These are phyloP conservation scores for Yamadazyma takamatsuzukensis DNA, from an alignment of 805 yeast species.

Conservation along the genomic window DNA sequence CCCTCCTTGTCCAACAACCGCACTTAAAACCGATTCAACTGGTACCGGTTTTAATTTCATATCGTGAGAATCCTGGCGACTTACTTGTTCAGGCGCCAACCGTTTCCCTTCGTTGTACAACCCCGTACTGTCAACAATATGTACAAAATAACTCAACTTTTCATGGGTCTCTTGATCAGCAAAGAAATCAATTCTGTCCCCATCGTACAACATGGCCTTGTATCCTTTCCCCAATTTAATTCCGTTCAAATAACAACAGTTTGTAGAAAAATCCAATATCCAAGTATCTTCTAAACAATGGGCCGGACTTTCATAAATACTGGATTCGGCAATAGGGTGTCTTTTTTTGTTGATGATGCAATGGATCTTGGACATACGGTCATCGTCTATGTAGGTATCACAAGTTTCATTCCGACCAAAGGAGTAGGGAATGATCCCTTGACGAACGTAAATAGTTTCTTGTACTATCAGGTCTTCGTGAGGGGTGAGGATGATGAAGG, in stretches of 20 bases:
- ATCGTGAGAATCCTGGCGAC: slow-evolving; percentile 18
- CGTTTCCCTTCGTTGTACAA: slow-evolving; percentile 50
- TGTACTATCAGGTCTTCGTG: slow-evolving; percentile 41
- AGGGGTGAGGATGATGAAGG: slow-evolving; percentile 61
- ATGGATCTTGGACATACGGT: slow-evolving; percentile 79
- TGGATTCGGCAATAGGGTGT: slow-evolving; percentile 50
- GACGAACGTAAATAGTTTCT: slow-evolving; percentile 56
- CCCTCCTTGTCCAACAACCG: slow-evolving; percentile 22
- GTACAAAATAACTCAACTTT: slow-evolving; percentile 50
- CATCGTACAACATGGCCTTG: slow-evolving; percentile 57
- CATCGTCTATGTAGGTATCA: slow-evolving; percentile 63
- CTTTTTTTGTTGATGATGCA: slow-evolving; percentile 64
- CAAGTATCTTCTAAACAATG: slow-evolving; percentile 72
- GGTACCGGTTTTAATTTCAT: slow-evolving; percentile 20
- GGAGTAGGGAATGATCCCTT: slow-evolving; percentile 61
- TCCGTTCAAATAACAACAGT: slow-evolving; percentile 71
- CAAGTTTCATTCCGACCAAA: slow-evolving; percentile 71
- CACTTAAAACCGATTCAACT: slow-evolving; percentile 8
- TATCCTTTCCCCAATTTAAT: slow-evolving; percentile 56
- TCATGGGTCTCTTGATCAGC: slow-evolving; percentile 54
- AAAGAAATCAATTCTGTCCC: slow-evolving; percentile 65
- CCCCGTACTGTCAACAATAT: slow-evolving; percentile 60
- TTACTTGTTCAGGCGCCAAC: slow-evolving; percentile 10
- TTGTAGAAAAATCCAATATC: slow-evolving; percentile 77
- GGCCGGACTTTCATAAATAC: slow-evolving; percentile 65